Percentiles rank a stretch among this genome's conserved stretches.
phyloP scores from a whole-genome alignment of 108 stramenopile species.

The Nitzschia sp. region DNA sequence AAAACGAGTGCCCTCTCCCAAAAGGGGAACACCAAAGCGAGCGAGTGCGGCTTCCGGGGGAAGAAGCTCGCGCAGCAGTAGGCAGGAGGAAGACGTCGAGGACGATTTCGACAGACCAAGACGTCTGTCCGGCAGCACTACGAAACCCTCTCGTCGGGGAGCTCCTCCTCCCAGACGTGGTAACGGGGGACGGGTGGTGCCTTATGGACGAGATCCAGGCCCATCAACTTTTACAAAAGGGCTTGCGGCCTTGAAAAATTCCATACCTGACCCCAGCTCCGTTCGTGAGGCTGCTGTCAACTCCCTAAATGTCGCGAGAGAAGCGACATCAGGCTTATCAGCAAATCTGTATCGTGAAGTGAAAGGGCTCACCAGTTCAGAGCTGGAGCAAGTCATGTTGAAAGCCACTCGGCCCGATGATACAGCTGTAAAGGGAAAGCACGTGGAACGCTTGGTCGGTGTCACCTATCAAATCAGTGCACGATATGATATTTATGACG shows the following conservation, averaged over 20 bases:
- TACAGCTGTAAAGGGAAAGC: slow-evolving; percentile 87
- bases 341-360: slow-evolving; percentile 82
- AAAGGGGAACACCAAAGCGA: slow-evolving; percentile 3
- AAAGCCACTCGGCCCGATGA: slow-evolving; percentile 89
- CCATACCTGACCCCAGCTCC: slow-evolving; percentile 66
- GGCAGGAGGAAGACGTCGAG: slow-evolving; percentile 19
- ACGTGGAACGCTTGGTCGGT: slow-evolving; percentile 86
- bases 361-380: slow-evolving; percentile 82
- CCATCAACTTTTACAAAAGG: slow-evolving; percentile 77
- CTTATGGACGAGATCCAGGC: slow-evolving; percentile 43
- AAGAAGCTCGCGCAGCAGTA: slow-evolving; percentile 16
- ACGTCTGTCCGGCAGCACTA: slow-evolving; percentile 16
- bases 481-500: slow-evolving; percentile 89
- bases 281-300: slow-evolving; percentile 58
- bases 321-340: slow-evolving; percentile 66
- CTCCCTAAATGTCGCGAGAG: slow-evolving; percentile 56
- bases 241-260: slow-evolving; percentile 62
- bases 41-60: slow-evolving; percentile 2
- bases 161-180: slow-evolving; percentile 35
- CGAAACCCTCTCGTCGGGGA: slow-evolving; percentile 5
- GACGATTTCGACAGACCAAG: slow-evolving; percentile 28
- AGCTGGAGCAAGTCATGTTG: slow-evolving; percentile 91
- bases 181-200: slow-evolving; percentile 31
- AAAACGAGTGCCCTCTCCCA: neutral
- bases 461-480: slow-evolving; percentile 91